Base-by-base conservation (phyloP, 2,329 filamentous ascomycete species). In the Alternaria rosae region DNA sequence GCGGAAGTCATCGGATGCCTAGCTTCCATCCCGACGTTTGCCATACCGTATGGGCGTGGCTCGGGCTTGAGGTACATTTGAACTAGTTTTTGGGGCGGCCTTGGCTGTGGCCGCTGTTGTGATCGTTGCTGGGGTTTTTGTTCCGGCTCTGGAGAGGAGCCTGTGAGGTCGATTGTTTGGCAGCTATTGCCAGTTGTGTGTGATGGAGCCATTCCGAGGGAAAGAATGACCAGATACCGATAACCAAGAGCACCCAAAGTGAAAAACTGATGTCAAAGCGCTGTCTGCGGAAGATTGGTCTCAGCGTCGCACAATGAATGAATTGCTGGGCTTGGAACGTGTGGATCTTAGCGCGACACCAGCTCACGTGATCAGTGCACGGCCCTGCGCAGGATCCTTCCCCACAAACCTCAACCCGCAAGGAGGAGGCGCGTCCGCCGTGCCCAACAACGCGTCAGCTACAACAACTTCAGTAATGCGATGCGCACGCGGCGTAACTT, bases 161-260 rank as follows among this genome's bases (percentile, higher is more conserved):
- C 70, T 5, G 73, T 74, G 12, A 74, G 63, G 54, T 74, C 71
- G 21, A 74, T 73, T 5, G 71, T 63, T 20, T 73, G 67, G 12
- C 66, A 28, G 10, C 57, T 45, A 28, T 58, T 38, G 38, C 25
- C 38, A n/a, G 57, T 32, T 53, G 42, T 55, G 21, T 58, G 54
- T 44, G 62, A 42, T 20, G 21, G 41, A 20, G 58, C 50, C 62
- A 64, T 64, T 20, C 12, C 50, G 21, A 17, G 17, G 25, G 15
- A 45, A 47, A 23, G 23, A 62, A 25, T 44, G 28, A 6, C 2
- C n/a, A 25, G 42, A 58, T 32, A 54, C 20, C 21, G 23, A 17
- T 21, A 28, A 47, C 28, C 17, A 26, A 30, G 6, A 38, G 17
- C 38, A n/a, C n/a, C 47, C 13, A 48, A 48, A 11, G 51, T 43